Evolutionary conservation across 306 rosid species (phyloP).

Genomic region (Castanea mollissima): DNA sequence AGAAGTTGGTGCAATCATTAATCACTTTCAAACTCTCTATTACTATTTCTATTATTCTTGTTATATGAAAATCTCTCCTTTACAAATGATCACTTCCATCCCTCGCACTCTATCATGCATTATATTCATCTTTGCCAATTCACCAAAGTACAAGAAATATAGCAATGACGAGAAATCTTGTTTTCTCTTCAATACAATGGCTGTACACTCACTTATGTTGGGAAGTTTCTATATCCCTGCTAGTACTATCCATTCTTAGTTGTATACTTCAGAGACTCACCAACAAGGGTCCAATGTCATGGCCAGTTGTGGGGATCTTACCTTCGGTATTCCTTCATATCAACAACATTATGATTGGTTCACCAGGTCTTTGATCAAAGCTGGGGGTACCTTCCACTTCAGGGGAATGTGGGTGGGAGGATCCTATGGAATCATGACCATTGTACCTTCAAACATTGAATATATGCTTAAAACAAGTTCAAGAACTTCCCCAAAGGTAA

Average conservation of each 20-base stretch:
- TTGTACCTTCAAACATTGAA: slow-evolving; percentile 38
- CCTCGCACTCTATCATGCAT: not conserved
- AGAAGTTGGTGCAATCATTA: slow-evolving; percentile 1
- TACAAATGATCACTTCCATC: not conserved
- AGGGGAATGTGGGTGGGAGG: slow-evolving; percentile 39
- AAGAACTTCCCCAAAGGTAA: slow-evolving; percentile 48
- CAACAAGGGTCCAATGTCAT: slow-evolving; percentile 42
- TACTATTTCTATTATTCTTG: not conserved
- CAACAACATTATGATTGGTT: slow-evolving; percentile 31
- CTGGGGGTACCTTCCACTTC: slow-evolving; percentile 45
- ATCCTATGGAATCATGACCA: slow-evolving; percentile 34
- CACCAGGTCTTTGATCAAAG: slow-evolving; percentile 30
- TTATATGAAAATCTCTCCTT: not conserved
- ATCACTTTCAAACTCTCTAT: not conserved
- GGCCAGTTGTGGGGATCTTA: slow-evolving; percentile 38
- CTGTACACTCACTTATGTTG: slow-evolving; percentile 3
- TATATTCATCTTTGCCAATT: not conserved
- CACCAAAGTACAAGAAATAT: not conserved
- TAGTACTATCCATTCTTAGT: slow-evolving; percentile 24
- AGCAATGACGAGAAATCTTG: not conserved
- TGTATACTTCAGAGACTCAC: slow-evolving; percentile 29
- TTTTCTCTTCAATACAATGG: slow-evolving; percentile 5
- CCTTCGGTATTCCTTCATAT: slow-evolving; percentile 28
- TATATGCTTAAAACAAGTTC: slow-evolving; percentile 44
- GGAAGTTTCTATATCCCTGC: slow-evolving; percentile 23